Evolutionary conservation across 2,329 filamentous ascomycete species (phyloP).

Genomic region (Diaporthe australafricana): DNA sequence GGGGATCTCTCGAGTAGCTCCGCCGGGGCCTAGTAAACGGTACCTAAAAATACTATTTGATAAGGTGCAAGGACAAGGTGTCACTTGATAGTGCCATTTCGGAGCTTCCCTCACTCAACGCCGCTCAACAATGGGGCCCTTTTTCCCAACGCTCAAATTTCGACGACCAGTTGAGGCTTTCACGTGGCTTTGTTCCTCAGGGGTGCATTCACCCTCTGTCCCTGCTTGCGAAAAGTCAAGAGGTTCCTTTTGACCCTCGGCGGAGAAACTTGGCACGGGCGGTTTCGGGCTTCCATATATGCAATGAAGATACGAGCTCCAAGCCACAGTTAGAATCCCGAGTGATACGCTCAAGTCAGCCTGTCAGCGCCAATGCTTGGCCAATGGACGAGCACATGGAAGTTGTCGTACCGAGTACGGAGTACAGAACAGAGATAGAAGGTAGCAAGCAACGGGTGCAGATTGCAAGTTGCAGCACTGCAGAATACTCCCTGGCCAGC

Average conservation of each 20-base stretch:
- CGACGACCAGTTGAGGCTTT: constrained; percentile 16
- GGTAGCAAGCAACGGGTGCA: background rate
- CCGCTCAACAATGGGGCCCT: constrained; percentile 29
- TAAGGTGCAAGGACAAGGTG: background rate
- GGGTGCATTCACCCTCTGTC: constrained; percentile 5
- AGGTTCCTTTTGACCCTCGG: background rate
- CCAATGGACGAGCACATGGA: background rate
- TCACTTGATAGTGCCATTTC: background rate
- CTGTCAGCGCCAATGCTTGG: constrained; percentile 22
- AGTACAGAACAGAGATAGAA: background rate
- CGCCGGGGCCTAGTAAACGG: background rate
- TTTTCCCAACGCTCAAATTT: constrained; percentile 30
- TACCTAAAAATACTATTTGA: background rate
- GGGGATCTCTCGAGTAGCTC: constrained; percentile 15
- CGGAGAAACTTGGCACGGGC: constrained; percentile 1
- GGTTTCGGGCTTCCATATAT: constrained; percentile 1
- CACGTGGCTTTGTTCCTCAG: constrained; percentile 16
- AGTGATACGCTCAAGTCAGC: background rate
- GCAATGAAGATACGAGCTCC: constrained; percentile 2
- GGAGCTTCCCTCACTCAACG: constrained; percentile 20
- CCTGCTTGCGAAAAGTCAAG: background rate
- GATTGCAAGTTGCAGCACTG: background rate
- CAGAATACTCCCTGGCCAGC: background rate
- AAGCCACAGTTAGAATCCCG: constrained; percentile 15
- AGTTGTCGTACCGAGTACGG: background rate